Conservation (phyloP, 2,329 filamentous ascomycete genomes). For the Ophiostoma ips region DNA sequence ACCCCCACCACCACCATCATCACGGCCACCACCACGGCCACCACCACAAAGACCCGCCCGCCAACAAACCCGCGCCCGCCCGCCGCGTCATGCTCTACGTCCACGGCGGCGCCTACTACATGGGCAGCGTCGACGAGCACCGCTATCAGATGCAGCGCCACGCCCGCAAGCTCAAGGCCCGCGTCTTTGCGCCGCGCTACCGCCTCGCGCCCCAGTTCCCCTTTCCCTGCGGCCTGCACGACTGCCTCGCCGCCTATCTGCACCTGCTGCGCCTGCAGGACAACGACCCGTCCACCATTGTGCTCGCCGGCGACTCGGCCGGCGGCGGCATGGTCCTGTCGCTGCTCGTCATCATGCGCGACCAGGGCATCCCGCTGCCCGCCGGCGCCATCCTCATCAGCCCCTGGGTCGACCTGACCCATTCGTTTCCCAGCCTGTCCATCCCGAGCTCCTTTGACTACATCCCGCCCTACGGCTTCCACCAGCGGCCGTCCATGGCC, state of each 20-base stretch:
- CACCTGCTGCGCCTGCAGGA: constrained; percentile 59
- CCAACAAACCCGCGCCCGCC: neutral
- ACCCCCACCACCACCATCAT: too few relatives aligned
- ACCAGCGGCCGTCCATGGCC: constrained; percentile 75
- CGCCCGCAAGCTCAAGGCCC: constrained; percentile 81
- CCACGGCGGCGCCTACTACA: constrained; percentile 90
- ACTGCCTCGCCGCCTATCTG: constrained; percentile 79
- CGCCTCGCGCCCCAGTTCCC: constrained; percentile 86
- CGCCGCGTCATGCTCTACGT: constrained; percentile 77
- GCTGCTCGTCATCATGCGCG: constrained; percentile 66
- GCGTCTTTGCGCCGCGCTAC: constrained; percentile 78
- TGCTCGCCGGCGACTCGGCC: constrained; percentile 84
- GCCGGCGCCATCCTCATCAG: constrained; percentile 84
- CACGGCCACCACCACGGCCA: constrained; percentile 16
- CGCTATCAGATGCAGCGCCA: constrained; percentile 97
- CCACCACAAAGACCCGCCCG: neutral
- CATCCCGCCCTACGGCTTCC: constrained; percentile 75
- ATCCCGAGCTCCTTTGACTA: constrained; percentile 66
- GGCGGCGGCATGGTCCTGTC: constrained; percentile 81
- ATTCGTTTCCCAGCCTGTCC: constrained; percentile 86
- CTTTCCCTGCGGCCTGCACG: constrained; percentile 83
- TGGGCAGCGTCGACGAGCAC: constrained; percentile 90
- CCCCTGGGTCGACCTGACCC: constrained; percentile 90
- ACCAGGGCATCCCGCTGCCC: constrained; percentile 70
- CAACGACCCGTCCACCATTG: constrained; percentile 58